phyloP scores from a whole-genome alignment of 768 basidiomycete species.

The Pisolithus microcarpus region DNA sequence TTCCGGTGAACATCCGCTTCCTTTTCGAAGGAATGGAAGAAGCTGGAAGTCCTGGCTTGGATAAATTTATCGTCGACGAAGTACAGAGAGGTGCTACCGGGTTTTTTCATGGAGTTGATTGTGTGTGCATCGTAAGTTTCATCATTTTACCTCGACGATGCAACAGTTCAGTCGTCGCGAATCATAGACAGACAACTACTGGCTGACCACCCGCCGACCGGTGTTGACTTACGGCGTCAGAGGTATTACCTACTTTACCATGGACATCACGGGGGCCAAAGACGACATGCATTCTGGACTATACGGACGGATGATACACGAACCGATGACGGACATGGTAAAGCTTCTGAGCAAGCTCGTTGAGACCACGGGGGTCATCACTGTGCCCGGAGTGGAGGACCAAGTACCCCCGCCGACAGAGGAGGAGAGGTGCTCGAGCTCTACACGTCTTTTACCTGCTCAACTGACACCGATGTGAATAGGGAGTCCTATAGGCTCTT shows the following conservation, averaged over 20 bases:
- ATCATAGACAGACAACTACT: constrained; percentile 83
- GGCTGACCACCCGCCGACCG: constrained; percentile 79
- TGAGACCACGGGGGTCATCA: constrained; percentile 67
- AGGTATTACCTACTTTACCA: constrained; percentile 80
- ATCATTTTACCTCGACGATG: not conserved
- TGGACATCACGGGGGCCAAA: constrained; percentile 75
- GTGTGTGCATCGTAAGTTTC: constrained; percentile 78
- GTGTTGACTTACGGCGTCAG: constrained; percentile 84
- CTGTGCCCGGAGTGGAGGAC: constrained; percentile 84
- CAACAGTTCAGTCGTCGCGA: not conserved
- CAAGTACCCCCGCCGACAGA: constrained; percentile 50
- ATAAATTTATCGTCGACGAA: constrained; percentile 77
- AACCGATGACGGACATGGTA: constrained; percentile 93
- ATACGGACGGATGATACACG: constrained; percentile 75
- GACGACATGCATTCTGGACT: constrained; percentile 88
- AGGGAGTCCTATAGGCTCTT: not conserved
- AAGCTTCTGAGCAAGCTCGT: constrained; percentile 81
- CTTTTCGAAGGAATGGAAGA: constrained; percentile 99
- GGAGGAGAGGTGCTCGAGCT: not conserved
- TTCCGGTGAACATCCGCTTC: constrained; percentile 86
- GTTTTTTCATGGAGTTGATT: constrained; percentile 85
- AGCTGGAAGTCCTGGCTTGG: constrained; percentile 83
- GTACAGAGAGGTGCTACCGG: constrained; percentile 43
- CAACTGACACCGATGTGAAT: not conserved
- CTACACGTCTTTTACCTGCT: no score